These are phyloP conservation scores for Leishmania gerbilli DNA, from an alignment of 208 protist species.

Conservation along the genomic window DNA sequence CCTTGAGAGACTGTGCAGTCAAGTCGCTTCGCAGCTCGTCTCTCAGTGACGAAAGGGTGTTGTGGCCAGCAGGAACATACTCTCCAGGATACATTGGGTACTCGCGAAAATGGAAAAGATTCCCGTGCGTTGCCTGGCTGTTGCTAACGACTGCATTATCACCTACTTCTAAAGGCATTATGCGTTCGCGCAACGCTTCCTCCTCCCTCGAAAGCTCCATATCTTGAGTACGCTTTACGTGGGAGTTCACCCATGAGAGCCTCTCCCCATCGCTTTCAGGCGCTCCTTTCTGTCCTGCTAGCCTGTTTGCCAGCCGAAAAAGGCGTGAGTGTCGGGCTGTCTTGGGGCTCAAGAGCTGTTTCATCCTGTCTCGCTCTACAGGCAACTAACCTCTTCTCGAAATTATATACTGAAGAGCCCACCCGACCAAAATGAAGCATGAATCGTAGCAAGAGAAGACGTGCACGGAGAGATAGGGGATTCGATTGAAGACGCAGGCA, in stretches of 20 bases:
- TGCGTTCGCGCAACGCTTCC: conserved; percentile 60
- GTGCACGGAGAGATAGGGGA: neutral
- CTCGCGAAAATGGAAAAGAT: conserved; percentile 90
- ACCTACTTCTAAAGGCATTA: conserved; percentile 70
- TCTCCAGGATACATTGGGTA: conserved; percentile 93
- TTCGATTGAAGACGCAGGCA: neutral
- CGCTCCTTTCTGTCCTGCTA: conserved; percentile 31
- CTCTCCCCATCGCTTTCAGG: conserved; percentile 77
- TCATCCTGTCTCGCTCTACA: conserved; percentile 37
- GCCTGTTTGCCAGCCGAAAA: conserved; percentile 59
- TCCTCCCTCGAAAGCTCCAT: conserved; percentile 74
- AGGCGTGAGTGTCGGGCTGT: conserved; percentile 91
- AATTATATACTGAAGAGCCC: neutral
- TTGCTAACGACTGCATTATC: conserved; percentile 64
- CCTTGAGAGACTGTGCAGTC: conserved; percentile 85
- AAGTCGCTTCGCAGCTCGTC: conserved; percentile 82
- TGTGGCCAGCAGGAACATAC: conserved; percentile 88
- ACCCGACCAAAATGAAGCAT: neutral
- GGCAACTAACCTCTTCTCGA: too few relatives aligned
- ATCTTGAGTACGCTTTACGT: conserved; percentile 71
- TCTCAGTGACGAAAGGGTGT: conserved; percentile 83
- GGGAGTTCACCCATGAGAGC: conserved; percentile 84
- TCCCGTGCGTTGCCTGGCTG: conserved; percentile 80
- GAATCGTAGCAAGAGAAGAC: neutral
- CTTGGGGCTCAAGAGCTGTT: conserved; percentile 85